Evolutionary conservation across 441 rosid genomes (phyloP).

Genomic region (Pelargonium citronellum): DNA sequence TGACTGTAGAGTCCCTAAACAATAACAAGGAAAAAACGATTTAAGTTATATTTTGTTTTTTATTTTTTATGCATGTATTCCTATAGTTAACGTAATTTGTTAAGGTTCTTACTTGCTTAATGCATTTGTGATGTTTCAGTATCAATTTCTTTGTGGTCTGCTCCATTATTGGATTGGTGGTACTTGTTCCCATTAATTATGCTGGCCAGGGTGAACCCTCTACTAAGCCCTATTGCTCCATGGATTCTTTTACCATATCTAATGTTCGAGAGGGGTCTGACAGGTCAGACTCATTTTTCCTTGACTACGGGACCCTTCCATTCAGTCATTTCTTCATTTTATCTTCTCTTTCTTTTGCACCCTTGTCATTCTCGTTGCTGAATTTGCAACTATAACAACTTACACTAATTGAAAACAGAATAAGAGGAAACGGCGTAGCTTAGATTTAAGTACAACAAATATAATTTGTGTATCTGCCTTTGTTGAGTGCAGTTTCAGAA

Average conservation of each 20-base stretch:
- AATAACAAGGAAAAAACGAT: too few relatives aligned
- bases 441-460: too few relatives aligned
- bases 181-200: constrained; percentile 76
- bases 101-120: neutral
- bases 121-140: constrained; percentile 28
- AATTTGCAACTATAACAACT: too few relatives aligned
- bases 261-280: constrained; percentile 62
- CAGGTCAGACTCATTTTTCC: constrained; percentile 36
- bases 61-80: neutral
- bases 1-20: too few relatives aligned
- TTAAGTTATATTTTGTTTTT: neutral
- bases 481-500: too few relatives aligned
- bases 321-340: neutral
- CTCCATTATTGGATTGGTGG: constrained; percentile 53
- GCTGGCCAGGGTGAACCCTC: constrained; percentile 44
- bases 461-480: too few relatives aligned
- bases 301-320: neutral
- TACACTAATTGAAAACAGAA: too few relatives aligned
- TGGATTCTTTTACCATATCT: constrained; percentile 74
- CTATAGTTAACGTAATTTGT: neutral
- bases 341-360: neutral
- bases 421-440: too few relatives aligned
- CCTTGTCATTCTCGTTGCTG: too few relatives aligned
- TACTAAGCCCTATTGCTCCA: constrained; percentile 25
- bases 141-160: constrained; percentile 64